Evolutionary conservation across 2,329 filamentous ascomycete species (phyloP).

Genomic region (Cercospora sp.): DNA sequence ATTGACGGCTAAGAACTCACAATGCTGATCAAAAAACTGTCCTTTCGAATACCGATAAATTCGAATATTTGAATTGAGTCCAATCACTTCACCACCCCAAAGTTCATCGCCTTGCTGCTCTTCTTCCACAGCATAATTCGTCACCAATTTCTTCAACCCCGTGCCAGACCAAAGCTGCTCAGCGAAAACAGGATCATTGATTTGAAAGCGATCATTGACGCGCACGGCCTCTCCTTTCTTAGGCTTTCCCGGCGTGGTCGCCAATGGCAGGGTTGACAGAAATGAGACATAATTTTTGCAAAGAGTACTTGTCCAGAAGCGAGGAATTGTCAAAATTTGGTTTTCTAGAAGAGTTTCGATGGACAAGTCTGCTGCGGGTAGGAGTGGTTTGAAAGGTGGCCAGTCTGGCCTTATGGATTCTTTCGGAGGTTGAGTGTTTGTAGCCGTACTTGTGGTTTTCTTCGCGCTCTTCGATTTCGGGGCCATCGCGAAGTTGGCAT

Average conservation of each 20-base stretch:
- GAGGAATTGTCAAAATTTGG: constrained; percentile 72
- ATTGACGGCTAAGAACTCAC: too few relatives aligned
- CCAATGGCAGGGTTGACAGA: constrained; percentile 67
- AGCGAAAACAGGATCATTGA: constrained; percentile 74
- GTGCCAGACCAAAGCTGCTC: constrained; percentile 74
- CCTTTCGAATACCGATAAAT: constrained; percentile 83
- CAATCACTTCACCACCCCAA: constrained; percentile 82
- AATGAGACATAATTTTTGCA: constrained; percentile 77
- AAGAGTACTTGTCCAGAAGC: constrained; percentile 72
- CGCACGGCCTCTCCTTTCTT: constrained; percentile 78
- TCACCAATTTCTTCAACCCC: constrained; percentile 64
- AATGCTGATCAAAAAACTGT: constrained; percentile 91
- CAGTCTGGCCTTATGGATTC: constrained; percentile 55
- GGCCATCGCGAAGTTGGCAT: constrained; percentile 6
- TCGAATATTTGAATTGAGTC: constrained; percentile 83
- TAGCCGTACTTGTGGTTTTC: background rate
- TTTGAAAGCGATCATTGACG: constrained; percentile 86
- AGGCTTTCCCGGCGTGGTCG: constrained; percentile 74
- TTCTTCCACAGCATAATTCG: constrained; percentile 41
- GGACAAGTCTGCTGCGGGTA: constrained; percentile 64
- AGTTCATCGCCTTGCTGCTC: constrained; percentile 38
- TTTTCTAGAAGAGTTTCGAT: constrained; percentile 59
- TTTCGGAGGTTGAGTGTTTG: background rate
- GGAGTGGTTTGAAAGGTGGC: constrained; percentile 68
- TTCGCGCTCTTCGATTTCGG: constrained; percentile 11